Base-by-base conservation (phyloP, 805 yeast species). In the Saturnispora galanensis region DNA sequence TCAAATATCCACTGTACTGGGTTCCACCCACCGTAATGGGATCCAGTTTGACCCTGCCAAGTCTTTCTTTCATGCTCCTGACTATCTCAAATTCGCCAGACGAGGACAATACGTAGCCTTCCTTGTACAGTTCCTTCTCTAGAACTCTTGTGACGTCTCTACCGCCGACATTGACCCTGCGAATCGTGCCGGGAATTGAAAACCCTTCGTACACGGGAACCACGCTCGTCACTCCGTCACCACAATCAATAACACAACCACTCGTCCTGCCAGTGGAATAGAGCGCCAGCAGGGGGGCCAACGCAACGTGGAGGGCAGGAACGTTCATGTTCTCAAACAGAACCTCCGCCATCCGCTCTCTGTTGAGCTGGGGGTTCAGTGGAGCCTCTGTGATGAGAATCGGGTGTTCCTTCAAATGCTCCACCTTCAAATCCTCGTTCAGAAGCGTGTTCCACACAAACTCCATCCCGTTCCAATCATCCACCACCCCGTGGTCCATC, bases 181-280 rank as follows among this genome's bases (percentile, higher is more conserved):
- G 74, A 18, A 85, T 77, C 2, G 89, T 78, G 2, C 80, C 70
- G 0, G 89, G 80, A 12, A 89, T 59, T 10, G 89, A 71, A 60
- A 86, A 89, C 5, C 97, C 97, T 48, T 87, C 88, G 62, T 77
- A 90, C 0, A 90, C 86, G 0, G 97, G 96, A 2, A 87, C 95
- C 8, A 84, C 71, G 56, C 84, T 89, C 34, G 84, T 75, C 21
- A 87, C 95, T 4, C 97, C 97, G 60, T 89, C 97, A 5, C 97
- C 97, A n/a, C 82, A 75, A 57, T 89, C 96, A 10, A 90, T 57
- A 3, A 86, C 95, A 33, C 86, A 74, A 1, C 97, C 97, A 0
- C 95, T 88, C 7, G 97, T 89, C 52, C 86, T 67, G 0, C 97
- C 97, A 5, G 85, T 74, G 0, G 97, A 88, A 63, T 90, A 89